Percentiles rank a stretch among this genome's conserved stretches.
Evolutionary conservation across 345 rosid genomes (phyloP).

Genomic region (Salix udensis): DNA sequence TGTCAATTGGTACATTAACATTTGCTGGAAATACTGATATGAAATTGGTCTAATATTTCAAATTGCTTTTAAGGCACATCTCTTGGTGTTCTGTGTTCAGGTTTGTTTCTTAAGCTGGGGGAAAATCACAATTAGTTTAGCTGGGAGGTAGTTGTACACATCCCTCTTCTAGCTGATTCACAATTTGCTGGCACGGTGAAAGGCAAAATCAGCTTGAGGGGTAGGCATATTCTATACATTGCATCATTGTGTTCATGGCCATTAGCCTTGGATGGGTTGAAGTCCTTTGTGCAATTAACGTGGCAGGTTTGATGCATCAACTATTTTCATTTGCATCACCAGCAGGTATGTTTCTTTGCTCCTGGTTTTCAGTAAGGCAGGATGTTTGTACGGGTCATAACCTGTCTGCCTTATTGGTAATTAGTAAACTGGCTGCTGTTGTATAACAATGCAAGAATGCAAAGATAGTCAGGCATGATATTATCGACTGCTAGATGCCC

Average conservation of each 20-base stretch:
- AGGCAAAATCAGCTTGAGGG: constrained; percentile 14
- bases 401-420: neutral
- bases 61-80: constrained; percentile 13
- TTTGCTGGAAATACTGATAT: neutral
- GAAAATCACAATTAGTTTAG: constrained; percentile 18
- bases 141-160: constrained; percentile 18
- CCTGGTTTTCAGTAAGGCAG: constrained; percentile 7
- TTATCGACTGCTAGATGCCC: neutral
- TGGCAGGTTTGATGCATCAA: constrained; percentile 29
- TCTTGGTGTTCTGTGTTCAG: constrained; percentile 25
- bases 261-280: constrained; percentile 8
- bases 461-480: neutral
- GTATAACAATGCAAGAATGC: neutral
- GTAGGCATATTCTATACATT: constrained; percentile 22
- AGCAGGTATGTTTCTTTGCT: constrained; percentile 30
- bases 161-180: constrained; percentile 8
- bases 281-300: constrained; percentile 18
- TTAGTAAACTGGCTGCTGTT: neutral
- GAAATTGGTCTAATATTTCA: constrained; percentile 9
- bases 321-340: constrained; percentile 13
- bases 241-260: constrained; percentile 6
- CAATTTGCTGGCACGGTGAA: neutral
- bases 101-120: constrained; percentile 24
- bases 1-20: neutral
- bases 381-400: neutral